These are phyloP conservation scores for Pilatotrama ljubarskyi DNA, from an alignment of 768 basidiomycete genomes.

Conservation along the genomic window DNA sequence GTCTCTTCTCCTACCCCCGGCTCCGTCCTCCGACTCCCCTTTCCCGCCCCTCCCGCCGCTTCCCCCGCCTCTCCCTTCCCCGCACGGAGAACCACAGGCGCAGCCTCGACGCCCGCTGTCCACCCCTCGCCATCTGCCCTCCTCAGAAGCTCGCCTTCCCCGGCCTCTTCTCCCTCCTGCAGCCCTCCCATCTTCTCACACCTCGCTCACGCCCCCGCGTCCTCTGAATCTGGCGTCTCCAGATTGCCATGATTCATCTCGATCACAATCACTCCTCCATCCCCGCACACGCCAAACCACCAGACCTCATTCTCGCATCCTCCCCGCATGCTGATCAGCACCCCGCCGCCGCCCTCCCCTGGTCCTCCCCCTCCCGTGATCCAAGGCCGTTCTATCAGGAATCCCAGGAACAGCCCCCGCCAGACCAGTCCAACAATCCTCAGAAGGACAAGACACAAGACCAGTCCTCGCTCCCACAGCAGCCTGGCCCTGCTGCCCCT, in stretches of 20 bases:
- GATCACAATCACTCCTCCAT: constrained; percentile 33
- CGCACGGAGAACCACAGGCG: no score
- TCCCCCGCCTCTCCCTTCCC: no score
- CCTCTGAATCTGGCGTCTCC: constrained; percentile 25
- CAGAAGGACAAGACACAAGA: constrained; percentile 5
- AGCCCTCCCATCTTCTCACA: neutral
- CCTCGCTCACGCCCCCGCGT: neutral
- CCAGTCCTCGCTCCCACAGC: constrained; percentile 3
- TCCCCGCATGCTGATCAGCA: constrained; percentile 30
- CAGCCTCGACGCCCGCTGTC: no score
- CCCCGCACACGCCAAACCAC: constrained; percentile 24
- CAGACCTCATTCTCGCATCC: constrained; percentile 26
- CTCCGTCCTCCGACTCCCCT: neutral
- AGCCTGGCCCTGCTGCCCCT: neutral
- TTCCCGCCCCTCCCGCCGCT: no score
- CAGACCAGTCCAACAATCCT: constrained; percentile 11
- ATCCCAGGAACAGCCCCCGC: constrained; percentile 16
- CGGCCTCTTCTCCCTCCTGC: neutral
- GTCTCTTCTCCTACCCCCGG: neutral
- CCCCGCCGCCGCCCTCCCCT: constrained; percentile 24
- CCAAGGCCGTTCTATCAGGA: constrained; percentile 24
- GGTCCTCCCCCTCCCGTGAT: constrained; percentile 28
- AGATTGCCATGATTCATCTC: constrained; percentile 36
- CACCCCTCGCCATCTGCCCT: no score
- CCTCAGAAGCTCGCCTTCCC: neutral